Evolutionary conservation across 2,329 filamentous ascomycete species (phyloP), one percentile per base, ranked within the genome.

Genomic region (Chrysoporthe deuterocubensis): DNA sequence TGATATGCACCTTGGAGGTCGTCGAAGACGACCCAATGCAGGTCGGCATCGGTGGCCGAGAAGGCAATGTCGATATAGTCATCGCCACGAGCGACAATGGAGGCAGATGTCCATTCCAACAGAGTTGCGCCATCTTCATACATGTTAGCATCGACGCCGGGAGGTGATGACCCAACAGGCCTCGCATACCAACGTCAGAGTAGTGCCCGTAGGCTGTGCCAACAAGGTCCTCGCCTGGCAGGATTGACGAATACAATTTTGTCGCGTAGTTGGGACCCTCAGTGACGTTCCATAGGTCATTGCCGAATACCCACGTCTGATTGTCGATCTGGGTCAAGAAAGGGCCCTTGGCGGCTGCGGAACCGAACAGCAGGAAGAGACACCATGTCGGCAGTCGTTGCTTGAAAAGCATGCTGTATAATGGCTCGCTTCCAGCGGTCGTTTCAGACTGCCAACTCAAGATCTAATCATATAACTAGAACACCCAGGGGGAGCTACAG

Each of bases 1-100:
- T 85, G 84, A 71, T 86, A 85, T n/a, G 84, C 82, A n/a, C 84
- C 84, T 2, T 80, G 75, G 1, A 85, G 79, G 18, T 80, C 78
- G 2, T 81, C 77, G 69, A 81, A 80, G 66, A 86, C 82, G 13
- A 86, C 81, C 83, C 83, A 86, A 69, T 86, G 83, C 66, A 85
- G 79, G 64, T 85, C 83, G 7, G 81, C 83, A 71, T 83, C 82
- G 1, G 68, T 73, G 0, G 83, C 80, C 2, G 75, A 79, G 72
- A 85, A 85, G 40, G 77, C 76, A 64, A 86, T 76, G 69, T 86
- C 83, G 69, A 85, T 79, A 74, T 80, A 73, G 64, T 75, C 65
- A 1, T 63, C 68, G 52, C 74, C 74, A 43, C 69, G 60, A 1
- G 79, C 77, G 50, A 77, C 76, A 42, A 86, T 80, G 0, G 74